Percentiles rank a stretch among this genome's conserved stretches.
phyloP scores from a whole-genome alignment of 345 rosid genomes.

The Hypericum androsaemum region DNA sequence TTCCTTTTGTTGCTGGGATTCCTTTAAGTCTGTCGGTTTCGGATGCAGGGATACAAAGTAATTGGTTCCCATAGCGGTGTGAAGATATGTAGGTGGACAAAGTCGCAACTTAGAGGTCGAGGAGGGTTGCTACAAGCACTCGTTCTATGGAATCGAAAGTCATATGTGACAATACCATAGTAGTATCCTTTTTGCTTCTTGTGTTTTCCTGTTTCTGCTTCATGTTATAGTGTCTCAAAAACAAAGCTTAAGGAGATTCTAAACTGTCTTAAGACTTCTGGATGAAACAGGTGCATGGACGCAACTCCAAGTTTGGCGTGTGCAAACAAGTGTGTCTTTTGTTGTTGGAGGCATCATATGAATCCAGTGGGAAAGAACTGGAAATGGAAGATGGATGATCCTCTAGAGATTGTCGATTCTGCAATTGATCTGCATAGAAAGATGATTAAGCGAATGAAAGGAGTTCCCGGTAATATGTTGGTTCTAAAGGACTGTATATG shows the following conservation, averaged over 20 bases:
- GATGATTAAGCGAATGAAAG: conserved; percentile 56
- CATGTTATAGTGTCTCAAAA: too few relatives aligned
- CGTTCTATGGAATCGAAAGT: conserved; percentile 97
- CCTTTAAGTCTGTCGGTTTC: too few relatives aligned
- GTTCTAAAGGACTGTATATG: conserved; percentile 64
- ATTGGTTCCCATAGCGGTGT: conserved; percentile 98
- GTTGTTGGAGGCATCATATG: too few relatives aligned
- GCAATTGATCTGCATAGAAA: too few relatives aligned
- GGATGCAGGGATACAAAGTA: conserved; percentile 81
- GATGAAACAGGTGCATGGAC: conserved; percentile 77
- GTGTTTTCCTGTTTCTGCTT: too few relatives aligned
- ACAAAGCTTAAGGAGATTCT: neutral
- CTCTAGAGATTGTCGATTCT: too few relatives aligned
- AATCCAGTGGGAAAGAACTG: too few relatives aligned
- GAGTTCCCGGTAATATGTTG: conserved; percentile 74
- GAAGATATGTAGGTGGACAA: conserved; percentile 97
- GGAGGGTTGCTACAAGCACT: conserved; percentile 99
- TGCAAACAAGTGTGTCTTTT: neutral
- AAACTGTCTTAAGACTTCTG: conserved; percentile 3
- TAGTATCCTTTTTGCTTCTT: too few relatives aligned
- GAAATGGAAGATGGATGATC: too few relatives aligned
- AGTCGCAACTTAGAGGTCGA: conserved; percentile 96
- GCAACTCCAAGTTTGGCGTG: conserved; percentile 97
- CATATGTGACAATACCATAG: too few relatives aligned
- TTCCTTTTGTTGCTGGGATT: neutral